These are phyloP conservation scores for Neopestalotiopsis rosae DNA, from an alignment of 2,329 filamentous ascomycete genomes.

Conservation along the genomic window DNA sequence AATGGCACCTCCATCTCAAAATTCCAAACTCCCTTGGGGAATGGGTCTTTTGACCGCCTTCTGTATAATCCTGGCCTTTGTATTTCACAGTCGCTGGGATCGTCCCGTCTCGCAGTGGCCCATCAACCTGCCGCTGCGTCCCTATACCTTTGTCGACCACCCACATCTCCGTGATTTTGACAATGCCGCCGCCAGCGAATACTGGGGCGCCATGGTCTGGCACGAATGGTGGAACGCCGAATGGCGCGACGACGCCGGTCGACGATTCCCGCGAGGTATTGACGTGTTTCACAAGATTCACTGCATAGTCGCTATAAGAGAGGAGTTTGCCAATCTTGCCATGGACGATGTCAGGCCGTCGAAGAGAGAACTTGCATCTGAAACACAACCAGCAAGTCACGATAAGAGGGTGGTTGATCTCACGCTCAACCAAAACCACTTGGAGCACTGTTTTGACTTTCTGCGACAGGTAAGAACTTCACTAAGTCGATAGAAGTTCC, in stretches of 20 bases:
- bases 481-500: background rate
- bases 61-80: background rate
- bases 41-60: background rate
- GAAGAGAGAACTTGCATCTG: background rate
- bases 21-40: background rate
- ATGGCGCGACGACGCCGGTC: background rate
- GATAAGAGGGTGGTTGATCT: background rate
- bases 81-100: background rate
- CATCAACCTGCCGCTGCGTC: background rate
- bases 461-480: background rate
- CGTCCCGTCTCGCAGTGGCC: conserved; percentile 1
- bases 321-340: background rate
- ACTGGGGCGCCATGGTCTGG: background rate
- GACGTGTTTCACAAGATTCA: background rate
- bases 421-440: background rate
- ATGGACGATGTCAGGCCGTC: background rate
- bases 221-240: background rate
- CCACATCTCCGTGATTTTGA: background rate
- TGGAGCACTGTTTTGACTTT: background rate
- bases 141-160: background rate
- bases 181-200: background rate
- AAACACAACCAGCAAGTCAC: background rate
- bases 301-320: background rate
- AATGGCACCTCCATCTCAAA: background rate
- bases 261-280: background rate